These are phyloP conservation scores for Starmerella vitae DNA, from an alignment of 805 yeast species.

Conservation along the genomic window DNA sequence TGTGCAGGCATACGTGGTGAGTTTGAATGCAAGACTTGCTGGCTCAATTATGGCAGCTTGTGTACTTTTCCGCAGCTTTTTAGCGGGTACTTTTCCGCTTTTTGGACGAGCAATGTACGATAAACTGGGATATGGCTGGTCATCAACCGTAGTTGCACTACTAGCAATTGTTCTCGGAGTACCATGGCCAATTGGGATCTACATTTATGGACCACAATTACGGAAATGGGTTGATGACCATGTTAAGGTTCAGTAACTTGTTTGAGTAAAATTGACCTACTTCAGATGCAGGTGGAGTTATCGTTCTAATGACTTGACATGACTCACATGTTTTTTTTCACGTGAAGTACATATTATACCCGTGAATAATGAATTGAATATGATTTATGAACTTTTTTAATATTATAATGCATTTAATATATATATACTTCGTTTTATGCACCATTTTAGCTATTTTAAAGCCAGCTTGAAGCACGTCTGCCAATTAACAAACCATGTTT, in stretches of 20 bases:
- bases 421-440: too few relatives aligned
- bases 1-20: conserved; percentile 56
- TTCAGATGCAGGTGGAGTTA: too few relatives aligned
- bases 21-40: conserved; percentile 52
- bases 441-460: too few relatives aligned
- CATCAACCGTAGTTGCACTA: conserved; percentile 48
- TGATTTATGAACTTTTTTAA: too few relatives aligned
- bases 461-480: too few relatives aligned
- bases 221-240: conserved; percentile 43
- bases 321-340: neutral
- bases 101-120: conserved; percentile 48
- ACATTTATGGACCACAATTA: conserved; percentile 42
- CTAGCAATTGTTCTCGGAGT: conserved; percentile 45
- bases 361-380: neutral
- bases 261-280: too few relatives aligned
- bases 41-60: conserved; percentile 60
- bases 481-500: too few relatives aligned
- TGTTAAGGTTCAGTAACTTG: conserved; percentile 28
- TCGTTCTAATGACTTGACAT: too few relatives aligned
- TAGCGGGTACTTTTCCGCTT: conserved; percentile 59
- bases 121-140: conserved; percentile 55
- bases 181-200: conserved; percentile 52
- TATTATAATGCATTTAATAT: neutral
- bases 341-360: neutral
- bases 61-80: conserved; percentile 48